phyloP scores from a whole-genome alignment of 2,329 filamentous ascomycete genomes.

The Dothidotthia symphoricarpi region DNA sequence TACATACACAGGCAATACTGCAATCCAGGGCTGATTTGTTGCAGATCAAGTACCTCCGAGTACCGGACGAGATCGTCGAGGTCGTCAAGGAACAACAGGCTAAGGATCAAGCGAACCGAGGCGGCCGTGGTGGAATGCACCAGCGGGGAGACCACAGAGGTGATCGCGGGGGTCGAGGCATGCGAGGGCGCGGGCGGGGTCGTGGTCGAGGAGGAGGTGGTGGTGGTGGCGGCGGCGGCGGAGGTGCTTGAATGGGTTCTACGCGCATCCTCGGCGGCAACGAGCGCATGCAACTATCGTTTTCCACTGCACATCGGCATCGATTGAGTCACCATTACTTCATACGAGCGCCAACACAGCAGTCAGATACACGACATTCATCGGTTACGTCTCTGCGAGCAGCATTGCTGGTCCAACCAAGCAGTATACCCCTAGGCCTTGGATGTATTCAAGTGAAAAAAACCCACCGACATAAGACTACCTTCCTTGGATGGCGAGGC shows the following conservation, averaged over 20 bases:
- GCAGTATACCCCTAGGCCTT: no score
- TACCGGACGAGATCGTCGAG: conserved; percentile 96
- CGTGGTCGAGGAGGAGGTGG: conserved; percentile 57
- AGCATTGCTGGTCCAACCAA: no score
- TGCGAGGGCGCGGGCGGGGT: conserved; percentile 54
- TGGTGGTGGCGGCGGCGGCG: conserved; percentile 40
- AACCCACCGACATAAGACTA: no score
- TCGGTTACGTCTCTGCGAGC: no score
- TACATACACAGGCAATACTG: conserved; percentile 35
- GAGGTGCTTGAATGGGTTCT: not conserved
- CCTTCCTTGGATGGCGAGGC: no score
- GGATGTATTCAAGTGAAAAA: no score
- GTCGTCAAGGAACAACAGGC: conserved; percentile 90
- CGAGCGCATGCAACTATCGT: no score
- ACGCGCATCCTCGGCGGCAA: not conserved
- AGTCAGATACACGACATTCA: no score
- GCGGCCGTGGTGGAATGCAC: conserved; percentile 64
- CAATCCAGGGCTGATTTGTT: conserved; percentile 5
- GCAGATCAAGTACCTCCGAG: conserved; percentile 96
- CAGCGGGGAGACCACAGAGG: conserved; percentile 56
- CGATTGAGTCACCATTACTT: no score
- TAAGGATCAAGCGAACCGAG: conserved; percentile 58
- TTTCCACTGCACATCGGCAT: no score
- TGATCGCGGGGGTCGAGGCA: conserved; percentile 51
- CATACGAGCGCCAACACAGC: no score